Evolutionary conservation across 2,329 filamentous ascomycete species (phyloP).

Genomic region (Arthrocladium fulminans): DNA sequence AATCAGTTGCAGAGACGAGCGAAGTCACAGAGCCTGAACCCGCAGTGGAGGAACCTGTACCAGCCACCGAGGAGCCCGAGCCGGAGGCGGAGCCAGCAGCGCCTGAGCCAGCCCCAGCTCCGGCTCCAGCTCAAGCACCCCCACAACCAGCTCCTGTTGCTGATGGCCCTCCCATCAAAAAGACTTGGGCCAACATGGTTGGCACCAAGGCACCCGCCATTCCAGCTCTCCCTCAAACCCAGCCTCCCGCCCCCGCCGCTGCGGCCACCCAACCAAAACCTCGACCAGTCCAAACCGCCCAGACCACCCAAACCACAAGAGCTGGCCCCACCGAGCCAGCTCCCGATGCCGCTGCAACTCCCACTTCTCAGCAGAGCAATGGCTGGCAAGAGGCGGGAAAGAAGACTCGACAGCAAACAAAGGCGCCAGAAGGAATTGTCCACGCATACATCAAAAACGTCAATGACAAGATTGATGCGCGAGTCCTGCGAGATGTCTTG

Average conservation of each 20-base stretch:
- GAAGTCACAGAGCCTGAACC: slow-evolving; percentile 32
- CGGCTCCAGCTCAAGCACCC: slow-evolving; percentile 42
- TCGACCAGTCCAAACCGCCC: slow-evolving; percentile 26
- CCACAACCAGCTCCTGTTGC: slow-evolving; percentile 11
- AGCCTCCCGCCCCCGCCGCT: slow-evolving; percentile 27
- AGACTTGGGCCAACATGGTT: slow-evolving; percentile 59
- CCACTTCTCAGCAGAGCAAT: slow-evolving; percentile 39
- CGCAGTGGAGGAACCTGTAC: slow-evolving; percentile 29
- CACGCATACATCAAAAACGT: slow-evolving; percentile 95
- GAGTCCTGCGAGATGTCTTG: slow-evolving; percentile 61
- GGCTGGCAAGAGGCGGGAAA: slow-evolving; percentile 92
- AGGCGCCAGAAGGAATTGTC: slow-evolving; percentile 62
- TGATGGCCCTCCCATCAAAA: slow-evolving; percentile 43
- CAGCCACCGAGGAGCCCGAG: slow-evolving; percentile 31
- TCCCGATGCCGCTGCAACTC: slow-evolving; percentile 31
- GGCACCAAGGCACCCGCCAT: slow-evolving; percentile 32
- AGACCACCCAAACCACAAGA: slow-evolving; percentile 27
- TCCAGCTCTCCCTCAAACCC: slow-evolving; percentile 29
- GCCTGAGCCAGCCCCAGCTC: slow-evolving; percentile 6
- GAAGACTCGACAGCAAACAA: slow-evolving; percentile 61
- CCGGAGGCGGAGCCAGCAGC: slow-evolving; percentile 9
- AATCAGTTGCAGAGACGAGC: slow-evolving; percentile 21
- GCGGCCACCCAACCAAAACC: slow-evolving; percentile 24
- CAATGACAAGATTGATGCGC: slow-evolving; percentile 72
- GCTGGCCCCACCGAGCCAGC: slow-evolving; percentile 30